A percentile compares a stretch with the other conserved stretches of the same genome.
Evolutionary conservation across 805 yeast species (phyloP).

Genomic region (Kodamaea jinghongensis): DNA sequence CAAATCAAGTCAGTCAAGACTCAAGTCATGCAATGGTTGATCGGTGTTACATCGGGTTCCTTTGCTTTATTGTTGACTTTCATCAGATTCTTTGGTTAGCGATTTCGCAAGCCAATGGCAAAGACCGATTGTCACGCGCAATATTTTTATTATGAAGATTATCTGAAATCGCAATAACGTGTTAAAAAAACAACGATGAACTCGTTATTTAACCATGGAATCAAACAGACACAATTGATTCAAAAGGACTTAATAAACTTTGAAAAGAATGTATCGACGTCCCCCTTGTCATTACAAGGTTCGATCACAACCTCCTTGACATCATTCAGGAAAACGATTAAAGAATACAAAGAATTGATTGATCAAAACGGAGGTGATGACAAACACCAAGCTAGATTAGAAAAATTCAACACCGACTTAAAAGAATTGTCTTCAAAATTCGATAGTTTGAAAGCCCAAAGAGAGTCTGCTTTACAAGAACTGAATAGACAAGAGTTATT

Average conservation of each 20-base stretch:
- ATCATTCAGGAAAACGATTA: conserved; percentile 70
- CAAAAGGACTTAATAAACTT: conserved; percentile 66
- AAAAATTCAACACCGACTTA: conserved; percentile 51
- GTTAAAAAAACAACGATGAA: conserved; percentile 43
- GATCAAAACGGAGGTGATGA: conserved; percentile 57
- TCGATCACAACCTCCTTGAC: conserved; percentile 78
- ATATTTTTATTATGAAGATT: too few species aligned
- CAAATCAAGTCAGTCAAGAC: conserved; percentile 94
- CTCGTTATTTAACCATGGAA: conserved; percentile 84
- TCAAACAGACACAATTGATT: conserved; percentile 75
- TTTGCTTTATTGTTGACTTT: conserved; percentile 92
- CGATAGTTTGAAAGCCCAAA: conserved; percentile 49
- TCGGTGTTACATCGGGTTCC: conserved; percentile 98
- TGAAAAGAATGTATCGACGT: conserved; percentile 59
- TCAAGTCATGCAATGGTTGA: conserved; percentile 97
- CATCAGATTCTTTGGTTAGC: conserved; percentile 68
- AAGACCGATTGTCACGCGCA: background rate
- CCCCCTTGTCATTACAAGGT: conserved; percentile 76
- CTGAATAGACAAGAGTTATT: conserved; percentile 52
- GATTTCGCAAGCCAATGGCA: background rate
- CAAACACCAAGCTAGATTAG: conserved; percentile 51
- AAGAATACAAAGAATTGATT: conserved; percentile 59
- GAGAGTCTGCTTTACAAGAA: conserved; percentile 53
- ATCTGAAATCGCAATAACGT: too few species aligned
- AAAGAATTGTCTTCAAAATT: conserved; percentile 49